Evolutionary conservation across 2,329 filamentous ascomycete genomes (phyloP), one percentile per base, ranked within the genome.

Genomic region (Verticillium klebahnii): DNA sequence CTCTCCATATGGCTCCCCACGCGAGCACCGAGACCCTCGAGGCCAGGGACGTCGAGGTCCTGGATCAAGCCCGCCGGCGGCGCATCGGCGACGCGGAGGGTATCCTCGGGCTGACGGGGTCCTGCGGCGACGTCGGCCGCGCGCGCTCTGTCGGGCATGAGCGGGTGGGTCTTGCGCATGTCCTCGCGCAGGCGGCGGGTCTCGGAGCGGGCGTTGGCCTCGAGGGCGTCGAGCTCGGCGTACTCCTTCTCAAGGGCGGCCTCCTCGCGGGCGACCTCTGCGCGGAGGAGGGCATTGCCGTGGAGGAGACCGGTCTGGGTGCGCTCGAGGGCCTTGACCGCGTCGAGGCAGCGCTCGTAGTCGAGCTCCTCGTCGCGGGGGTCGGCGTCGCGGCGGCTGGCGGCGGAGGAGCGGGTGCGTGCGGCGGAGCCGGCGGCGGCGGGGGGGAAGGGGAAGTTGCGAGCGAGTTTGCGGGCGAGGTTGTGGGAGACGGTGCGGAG

Each of bases 371-470:
- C 77, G 55, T 82, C 83, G 58, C 85, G 80, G 17, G 58, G 58
- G n/a, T 59, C 58, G 25, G 76, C 72, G 29, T 69, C 69, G n/a
- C 69, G 72, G 29, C 29, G 29, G 29, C 29, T 29, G 19, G 69
- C 69, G 34, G 67, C 63, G 58, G 60, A 62, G 50, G 60, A 59
- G 15, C 63, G 59, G 29, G 36, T 58, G 36, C 60, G 57, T 14
- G 39, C 19, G 5, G 62, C 61, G 19, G 70, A 64, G 5, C 68
- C 64, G 57, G 71, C 67, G 1, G 74, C 71, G 2, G 82, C 78
- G 0, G 85, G 85, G 1, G 89, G 89, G 69, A 92, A 90, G n/a
- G 87, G 87, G 59, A 90, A 78, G 12, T 84, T 85, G 37, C 80
- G 82, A 17, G 78, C 73, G 6, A 91, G 75, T 68, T 87, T 88